phyloP scores from a whole-genome alignment of 805 yeast species.

The Candida anglica region DNA sequence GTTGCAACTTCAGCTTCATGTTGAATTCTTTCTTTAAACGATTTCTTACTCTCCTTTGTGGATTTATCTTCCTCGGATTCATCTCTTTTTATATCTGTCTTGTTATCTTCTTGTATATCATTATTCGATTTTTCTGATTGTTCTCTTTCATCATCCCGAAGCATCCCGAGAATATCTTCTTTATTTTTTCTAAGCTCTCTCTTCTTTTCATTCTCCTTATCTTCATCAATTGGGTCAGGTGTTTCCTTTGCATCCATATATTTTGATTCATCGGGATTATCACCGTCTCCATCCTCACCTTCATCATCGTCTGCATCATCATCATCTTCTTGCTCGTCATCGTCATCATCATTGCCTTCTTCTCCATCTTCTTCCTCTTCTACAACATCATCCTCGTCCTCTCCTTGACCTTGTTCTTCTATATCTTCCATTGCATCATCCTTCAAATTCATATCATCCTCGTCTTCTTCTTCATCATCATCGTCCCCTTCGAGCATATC shows the following conservation, averaged over 20 bases:
- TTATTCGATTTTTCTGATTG: constrained; percentile 2
- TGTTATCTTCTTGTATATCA: constrained; percentile 2
- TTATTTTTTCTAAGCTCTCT: background rate
- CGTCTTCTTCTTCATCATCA: constrained; percentile 5
- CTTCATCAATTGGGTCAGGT: background rate
- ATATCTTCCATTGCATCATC: constrained; percentile 7
- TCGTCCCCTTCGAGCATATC: constrained; percentile 11
- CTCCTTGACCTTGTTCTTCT: constrained; percentile 2
- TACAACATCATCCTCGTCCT: constrained; percentile 4
- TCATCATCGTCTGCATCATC: constrained; percentile 5
- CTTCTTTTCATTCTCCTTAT: background rate
- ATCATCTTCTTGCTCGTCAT: constrained; percentile 4
- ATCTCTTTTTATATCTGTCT: background rate
- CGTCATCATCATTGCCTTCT: constrained; percentile 7
- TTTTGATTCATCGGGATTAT: constrained; percentile 2
- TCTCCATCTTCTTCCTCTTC: constrained; percentile 5
- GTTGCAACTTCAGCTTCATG: constrained; percentile 48
- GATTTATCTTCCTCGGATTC: constrained; percentile 2
- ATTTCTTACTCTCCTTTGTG: background rate
- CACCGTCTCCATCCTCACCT: constrained; percentile 4
- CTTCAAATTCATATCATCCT: constrained; percentile 2
- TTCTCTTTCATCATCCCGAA: constrained; percentile 6
- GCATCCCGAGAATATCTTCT: constrained; percentile 2
- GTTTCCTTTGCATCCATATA: constrained; percentile 5
- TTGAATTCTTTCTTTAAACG: constrained; percentile 24